A percentile compares a stretch with the other conserved stretches of the same genome.
phyloP scores from a whole-genome alignment of 2,329 filamentous ascomycete species.

The Karstenula rhodostoma region DNA sequence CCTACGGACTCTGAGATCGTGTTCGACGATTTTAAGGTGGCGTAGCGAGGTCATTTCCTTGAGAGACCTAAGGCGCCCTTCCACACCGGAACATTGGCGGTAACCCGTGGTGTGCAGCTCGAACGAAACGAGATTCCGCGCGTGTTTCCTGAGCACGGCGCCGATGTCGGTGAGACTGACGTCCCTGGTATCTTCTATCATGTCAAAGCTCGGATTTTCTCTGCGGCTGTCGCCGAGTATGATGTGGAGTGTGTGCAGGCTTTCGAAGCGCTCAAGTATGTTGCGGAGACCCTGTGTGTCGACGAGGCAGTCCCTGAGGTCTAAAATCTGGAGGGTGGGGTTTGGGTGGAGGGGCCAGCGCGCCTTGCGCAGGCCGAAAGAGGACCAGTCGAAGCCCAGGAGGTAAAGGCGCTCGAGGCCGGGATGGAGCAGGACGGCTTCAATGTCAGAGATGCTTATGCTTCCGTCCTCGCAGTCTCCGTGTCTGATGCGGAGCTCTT shows the following conservation, averaged over 20 bases:
- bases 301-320: neutral
- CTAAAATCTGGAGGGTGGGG: neutral
- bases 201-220: neutral
- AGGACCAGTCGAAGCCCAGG: neutral
- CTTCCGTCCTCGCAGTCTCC: neutral
- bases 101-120: neutral
- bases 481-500: neutral
- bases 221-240: neutral
- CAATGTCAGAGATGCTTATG: neutral
- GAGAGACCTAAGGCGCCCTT: neutral
- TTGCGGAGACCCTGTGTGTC: neutral
- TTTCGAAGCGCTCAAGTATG: neutral
- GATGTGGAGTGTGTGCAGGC: neutral
- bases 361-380: neutral
- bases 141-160: neutral
- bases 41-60: neutral
- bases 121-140: neutral
- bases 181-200: neutral
- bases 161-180: neutral
- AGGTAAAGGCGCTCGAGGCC: neutral
- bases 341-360: neutral
- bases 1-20: neutral
- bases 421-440: neutral
- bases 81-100: neutral
- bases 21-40: neutral